Evolutionary conservation across 139 green algal genomes (phyloP), one percentile per base, ranked within the genome.

Genomic region (Chlorella sorokiniana): DNA sequence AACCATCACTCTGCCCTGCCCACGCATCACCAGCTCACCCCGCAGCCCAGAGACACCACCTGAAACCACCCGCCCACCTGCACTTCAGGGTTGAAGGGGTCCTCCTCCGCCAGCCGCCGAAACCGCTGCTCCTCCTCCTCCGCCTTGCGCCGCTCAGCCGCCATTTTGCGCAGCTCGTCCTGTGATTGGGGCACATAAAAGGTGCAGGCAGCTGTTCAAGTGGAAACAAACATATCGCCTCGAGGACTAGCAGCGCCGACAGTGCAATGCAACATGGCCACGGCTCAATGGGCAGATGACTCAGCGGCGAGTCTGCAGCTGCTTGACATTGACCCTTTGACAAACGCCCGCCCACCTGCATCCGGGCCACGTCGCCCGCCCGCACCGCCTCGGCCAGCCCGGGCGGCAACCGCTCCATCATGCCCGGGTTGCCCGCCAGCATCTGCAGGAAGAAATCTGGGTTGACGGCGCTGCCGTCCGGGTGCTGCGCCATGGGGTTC

Each of bases 1-100:
- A 29, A 11, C 10, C 72, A 22, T 40, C 9, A 31, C 72, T n/a
- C 72, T 33, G 31, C 14, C 31, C 18, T 68, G 7, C 8, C 69
- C 25, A 56, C 37, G 6, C 40, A 74, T 6, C 67, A 74, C 38
- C 67, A n/a, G n/a, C 35, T 25, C 64, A 71, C n/a, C 31, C 31
- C 41, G 10, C 33, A 37, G 61, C 10, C 9, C 22, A 31, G 18
- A 18, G 61, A 31, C 23, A 67, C 59, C 22, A 35, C 9, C 22
- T 11, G 22, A 10, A n/a, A 25, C 63, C 68, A 38, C 31, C 65
- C 61, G 59, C 40, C 1, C 37, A 70, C 63, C 90, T 98, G 95
- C 31, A 92, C 91, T 61, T 98, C 96, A 0, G 88, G 51, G 79
- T 98, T 92, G 77, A 98, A 96, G 7, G 96, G 95, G 81, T 99